Conservation (phyloP, 2,329 filamentous ascomycete species). For the Penicillium fuscoglaucum region DNA sequence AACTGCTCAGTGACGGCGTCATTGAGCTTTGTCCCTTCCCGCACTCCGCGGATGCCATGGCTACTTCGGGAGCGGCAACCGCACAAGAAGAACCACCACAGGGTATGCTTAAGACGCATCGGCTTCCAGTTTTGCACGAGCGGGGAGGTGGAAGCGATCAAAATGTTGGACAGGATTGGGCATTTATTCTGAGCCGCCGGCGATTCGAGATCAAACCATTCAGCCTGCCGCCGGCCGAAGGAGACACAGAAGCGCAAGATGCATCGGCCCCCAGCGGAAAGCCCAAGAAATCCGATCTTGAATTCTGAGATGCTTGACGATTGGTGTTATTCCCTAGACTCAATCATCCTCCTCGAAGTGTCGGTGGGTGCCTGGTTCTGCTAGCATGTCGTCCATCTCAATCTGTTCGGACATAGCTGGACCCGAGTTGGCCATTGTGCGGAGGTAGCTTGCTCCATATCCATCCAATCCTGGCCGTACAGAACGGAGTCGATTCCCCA, state of each 20-base stretch:
- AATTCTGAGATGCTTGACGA: conserved; percentile 54
- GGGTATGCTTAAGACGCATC: conserved; percentile 80
- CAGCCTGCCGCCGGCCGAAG: conserved; percentile 82
- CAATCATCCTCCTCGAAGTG: conserved; percentile 36
- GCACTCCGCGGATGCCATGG: conserved; percentile 54
- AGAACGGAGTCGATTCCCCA: conserved; percentile 54
- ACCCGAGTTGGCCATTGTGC: conserved; percentile 56
- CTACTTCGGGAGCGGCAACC: conserved; percentile 56
- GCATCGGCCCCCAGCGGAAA: conserved; percentile 47
- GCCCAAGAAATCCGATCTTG: conserved; percentile 67
- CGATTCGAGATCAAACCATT: conserved; percentile 86
- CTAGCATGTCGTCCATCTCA: conserved; percentile 62
- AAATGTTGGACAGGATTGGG: conserved; percentile 77
- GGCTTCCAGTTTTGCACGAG: conserved; percentile 81
- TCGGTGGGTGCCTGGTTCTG: conserved; percentile 37
- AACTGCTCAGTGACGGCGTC: conserved; percentile 80
- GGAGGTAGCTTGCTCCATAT: conserved; percentile 58
- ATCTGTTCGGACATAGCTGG: conserved; percentile 61
- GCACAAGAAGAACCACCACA: conserved; percentile 74
- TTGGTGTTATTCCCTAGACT: conserved; percentile 11
- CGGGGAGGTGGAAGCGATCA: conserved; percentile 76
- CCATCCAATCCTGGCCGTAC: conserved; percentile 46
- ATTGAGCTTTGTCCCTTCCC: conserved; percentile 78
- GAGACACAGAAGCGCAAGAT: conserved; percentile 65
- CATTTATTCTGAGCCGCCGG: conserved; percentile 81